Conservation (phyloP, 768 basidiomycete species). For the Boletus rufocinnamomeus region DNA sequence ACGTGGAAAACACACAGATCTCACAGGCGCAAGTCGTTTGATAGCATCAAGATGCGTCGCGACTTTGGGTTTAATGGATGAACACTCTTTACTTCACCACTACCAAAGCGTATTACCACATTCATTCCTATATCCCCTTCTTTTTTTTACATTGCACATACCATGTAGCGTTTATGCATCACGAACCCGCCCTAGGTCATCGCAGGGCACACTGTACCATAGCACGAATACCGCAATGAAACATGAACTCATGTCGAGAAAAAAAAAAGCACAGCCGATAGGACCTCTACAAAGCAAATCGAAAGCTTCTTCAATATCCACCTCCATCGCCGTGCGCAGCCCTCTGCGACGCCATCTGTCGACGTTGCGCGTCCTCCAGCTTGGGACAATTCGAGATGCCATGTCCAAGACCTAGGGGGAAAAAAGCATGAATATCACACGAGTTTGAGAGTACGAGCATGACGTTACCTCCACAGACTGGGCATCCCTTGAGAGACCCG, state of each 20-base stretch:
- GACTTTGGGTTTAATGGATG: slow-evolving; percentile 36
- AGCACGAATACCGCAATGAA: slow-evolving; percentile 7
- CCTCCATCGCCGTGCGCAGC: slow-evolving; percentile 63
- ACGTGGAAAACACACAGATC: not conserved
- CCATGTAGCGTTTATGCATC: slow-evolving; percentile 10
- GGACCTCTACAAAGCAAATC: not conserved
- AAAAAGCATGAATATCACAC: not conserved
- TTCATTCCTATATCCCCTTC: not conserved
- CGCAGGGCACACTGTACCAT: slow-evolving; percentile 11
- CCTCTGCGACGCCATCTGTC: slow-evolving; percentile 88
- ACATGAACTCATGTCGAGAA: not conserved
- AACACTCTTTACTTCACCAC: not conserved
- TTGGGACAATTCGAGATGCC: slow-evolving; percentile 95
- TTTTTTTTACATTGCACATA: slow-evolving; percentile 8
- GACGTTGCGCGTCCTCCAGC: slow-evolving; percentile 86
- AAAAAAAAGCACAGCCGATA: not conserved
- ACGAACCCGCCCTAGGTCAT: not conserved
- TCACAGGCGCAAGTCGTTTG: slow-evolving; percentile 16
- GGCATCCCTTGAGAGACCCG: slow-evolving; percentile 81
- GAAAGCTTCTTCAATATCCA: slow-evolving; percentile 27
- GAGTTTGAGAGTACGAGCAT: not conserved
- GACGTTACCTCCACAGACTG: slow-evolving; percentile 86
- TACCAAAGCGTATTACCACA: not conserved
- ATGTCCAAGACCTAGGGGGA: slow-evolving; percentile 78
- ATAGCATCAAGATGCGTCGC: slow-evolving; percentile 30